These are phyloP conservation scores for Gossypium schwendimanii DNA, from an alignment of 441 rosid species.

Conservation along the genomic window DNA sequence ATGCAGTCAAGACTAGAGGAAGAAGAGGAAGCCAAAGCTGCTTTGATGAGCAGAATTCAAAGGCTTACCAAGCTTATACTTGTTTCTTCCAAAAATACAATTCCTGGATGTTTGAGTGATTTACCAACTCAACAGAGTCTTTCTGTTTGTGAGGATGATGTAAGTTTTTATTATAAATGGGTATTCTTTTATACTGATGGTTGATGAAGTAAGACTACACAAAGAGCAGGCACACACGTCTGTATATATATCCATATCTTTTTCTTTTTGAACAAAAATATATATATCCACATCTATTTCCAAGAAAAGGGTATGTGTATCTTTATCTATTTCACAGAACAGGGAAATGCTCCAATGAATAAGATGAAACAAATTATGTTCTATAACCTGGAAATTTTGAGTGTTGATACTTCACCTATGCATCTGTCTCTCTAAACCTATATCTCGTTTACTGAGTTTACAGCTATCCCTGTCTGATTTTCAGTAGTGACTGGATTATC, in stretches of 20 bases:
- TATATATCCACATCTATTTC: not conserved
- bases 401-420: not conserved
- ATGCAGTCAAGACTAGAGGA: slow-evolving; percentile 99
- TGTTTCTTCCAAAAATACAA: slow-evolving; percentile 80
- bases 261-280: not conserved
- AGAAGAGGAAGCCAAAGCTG: slow-evolving; percentile 99
- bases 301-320: not conserved
- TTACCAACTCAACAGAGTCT: slow-evolving; percentile 55
- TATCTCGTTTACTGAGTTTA: not conserved
- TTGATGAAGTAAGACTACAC: not conserved
- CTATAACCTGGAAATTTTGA: not conserved
- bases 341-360: not conserved
- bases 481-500: not conserved
- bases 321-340: not conserved
- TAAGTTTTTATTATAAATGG: slow-evolving; percentile 29
- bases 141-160: slow-evolving; percentile 68
- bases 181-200: not conserved
- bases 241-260: not conserved
- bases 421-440: not conserved
- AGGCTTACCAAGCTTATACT: slow-evolving; percentile 96
- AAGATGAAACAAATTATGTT: not conserved
- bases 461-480: not conserved
- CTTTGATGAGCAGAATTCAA: slow-evolving; percentile 98
- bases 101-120: slow-evolving; percentile 65
- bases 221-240: not conserved